Evolutionary conservation across 306 rosid species (phyloP).

Genomic region (Hippophae rhamnoides): DNA sequence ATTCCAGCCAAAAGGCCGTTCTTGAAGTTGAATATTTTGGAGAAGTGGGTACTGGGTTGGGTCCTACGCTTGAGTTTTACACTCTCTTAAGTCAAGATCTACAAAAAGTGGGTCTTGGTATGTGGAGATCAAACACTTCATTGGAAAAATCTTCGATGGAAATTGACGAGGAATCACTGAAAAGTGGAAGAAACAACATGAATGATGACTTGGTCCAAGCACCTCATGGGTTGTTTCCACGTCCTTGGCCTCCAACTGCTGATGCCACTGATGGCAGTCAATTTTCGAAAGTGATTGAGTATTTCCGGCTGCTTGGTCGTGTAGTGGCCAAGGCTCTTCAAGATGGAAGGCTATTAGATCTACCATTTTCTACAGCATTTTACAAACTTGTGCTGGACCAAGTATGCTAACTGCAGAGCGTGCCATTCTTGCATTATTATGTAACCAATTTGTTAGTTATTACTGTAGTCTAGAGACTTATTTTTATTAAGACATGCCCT

Average conservation of each 20-base stretch:
- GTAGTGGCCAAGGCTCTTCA: constrained; percentile 97
- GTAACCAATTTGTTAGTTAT: constrained; percentile 1
- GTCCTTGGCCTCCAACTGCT: constrained; percentile 73
- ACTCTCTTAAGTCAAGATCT: constrained; percentile 94
- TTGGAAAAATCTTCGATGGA: constrained; percentile 44
- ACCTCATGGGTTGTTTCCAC: constrained; percentile 89
- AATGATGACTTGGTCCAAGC: constrained; percentile 61
- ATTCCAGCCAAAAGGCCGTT: constrained; percentile 96
- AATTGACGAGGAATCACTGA: constrained; percentile 53
- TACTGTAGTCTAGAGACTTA: neutral
- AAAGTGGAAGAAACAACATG: constrained; percentile 28
- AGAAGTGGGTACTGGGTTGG: constrained; percentile 98
- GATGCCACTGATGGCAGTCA: constrained; percentile 70
- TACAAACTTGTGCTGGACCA: constrained; percentile 86
- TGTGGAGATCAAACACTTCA: constrained; percentile 84
- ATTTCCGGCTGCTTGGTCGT: constrained; percentile 89
- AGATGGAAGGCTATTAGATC: constrained; percentile 91
- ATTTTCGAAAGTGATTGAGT: constrained; percentile 61
- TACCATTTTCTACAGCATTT: constrained; percentile 81
- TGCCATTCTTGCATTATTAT: constrained; percentile 3
- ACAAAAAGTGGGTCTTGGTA: constrained; percentile 68
- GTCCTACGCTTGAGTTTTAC: constrained; percentile 97
- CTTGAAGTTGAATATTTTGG: constrained; percentile 99
- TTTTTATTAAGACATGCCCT: constrained; percentile 7
- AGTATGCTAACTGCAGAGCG: constrained; percentile 39